Evolutionary conservation across 2,329 filamentous ascomycete species (phyloP), one percentile per base, ranked within the genome.

Genomic region (Colletotrichum brevisporum): DNA sequence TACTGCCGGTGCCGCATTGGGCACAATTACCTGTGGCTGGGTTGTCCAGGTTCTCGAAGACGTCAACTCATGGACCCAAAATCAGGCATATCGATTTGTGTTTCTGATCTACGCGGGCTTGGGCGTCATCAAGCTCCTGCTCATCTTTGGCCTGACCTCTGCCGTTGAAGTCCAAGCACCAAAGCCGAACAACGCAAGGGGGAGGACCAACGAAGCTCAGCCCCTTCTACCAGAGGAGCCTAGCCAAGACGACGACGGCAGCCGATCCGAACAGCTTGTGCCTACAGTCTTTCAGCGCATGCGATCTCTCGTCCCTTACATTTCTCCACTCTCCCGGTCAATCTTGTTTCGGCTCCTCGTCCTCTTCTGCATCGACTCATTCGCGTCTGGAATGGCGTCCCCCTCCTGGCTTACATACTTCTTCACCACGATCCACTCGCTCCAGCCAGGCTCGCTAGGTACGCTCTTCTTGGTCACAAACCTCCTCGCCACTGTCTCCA

Each of bases 311-410:
- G 13, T 71, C 8, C 69, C 69, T 9, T 69, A 64, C 45, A 71
- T 71, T 36, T 69, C 69, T 18, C 69, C 66, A 4, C 47, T 66
- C 6, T 71, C 69, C 6, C 69, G 67, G 13, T 61, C 55, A 1
- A 71, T 71, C 10, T n/a, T 71, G 10, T 71, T 69, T 36, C 60
- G 69, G 13, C 56, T 71, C 5, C 66, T 69, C 43, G 27, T 71
- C 15, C 39, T 69, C 13, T 71, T 71, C 41, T 63, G 54, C 52
- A 45, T 71, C 55, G 69, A 71, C 60, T 71, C 69, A 3, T 70
- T 71, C 15, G 91, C 91, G 1, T 91, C 89, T 1, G 92, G 92
- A 2, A 85, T 95, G 76, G 90, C 90, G 4, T 88, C 89, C 24
- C 75, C 89, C 83, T 80, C 89, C 73, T 81, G 90, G 91, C 78